Evolutionary conservation across 371 early-diverging fungal genomes (phyloP).

Genomic region (Massospora cicadina): DNA sequence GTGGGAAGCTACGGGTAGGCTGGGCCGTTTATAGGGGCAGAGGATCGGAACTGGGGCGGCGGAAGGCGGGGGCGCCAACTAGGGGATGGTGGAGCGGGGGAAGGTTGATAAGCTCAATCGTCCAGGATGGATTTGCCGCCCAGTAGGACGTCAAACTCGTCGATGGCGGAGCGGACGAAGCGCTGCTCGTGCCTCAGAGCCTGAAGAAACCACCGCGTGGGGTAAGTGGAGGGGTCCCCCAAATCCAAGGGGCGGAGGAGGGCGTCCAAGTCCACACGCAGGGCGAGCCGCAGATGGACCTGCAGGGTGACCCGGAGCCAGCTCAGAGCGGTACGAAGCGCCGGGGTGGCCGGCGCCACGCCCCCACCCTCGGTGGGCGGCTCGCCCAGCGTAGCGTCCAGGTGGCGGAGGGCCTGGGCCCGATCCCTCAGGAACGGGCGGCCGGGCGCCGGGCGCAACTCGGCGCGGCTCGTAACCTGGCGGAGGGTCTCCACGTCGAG

Average conservation of each 20-base stretch:
- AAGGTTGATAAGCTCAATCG: not conserved
- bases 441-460: not conserved
- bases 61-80: too few species aligned
- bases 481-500: not conserved
- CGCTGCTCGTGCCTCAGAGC: not conserved
- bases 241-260: not conserved
- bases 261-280: not conserved
- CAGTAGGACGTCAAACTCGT: not conserved
- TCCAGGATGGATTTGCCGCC: not conserved
- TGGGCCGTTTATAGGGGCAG: too few species aligned
- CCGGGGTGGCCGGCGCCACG: not conserved
- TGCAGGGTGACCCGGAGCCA: not conserved
- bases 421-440: not conserved
- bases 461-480: not conserved
- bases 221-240: not conserved
- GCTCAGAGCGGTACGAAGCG: not conserved
- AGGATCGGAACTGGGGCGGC: too few species aligned
- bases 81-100: too few species aligned
- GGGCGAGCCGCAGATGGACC: not conserved
- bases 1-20: too few species aligned
- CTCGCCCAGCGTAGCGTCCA: not conserved
- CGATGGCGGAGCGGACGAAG: not conserved
- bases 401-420: not conserved
- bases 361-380: not conserved
- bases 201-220: not conserved